Evolutionary conservation across 495 filamentous ascomycete genomes (phyloP).

Genomic region (Neurospora tetrasperma): DNA sequence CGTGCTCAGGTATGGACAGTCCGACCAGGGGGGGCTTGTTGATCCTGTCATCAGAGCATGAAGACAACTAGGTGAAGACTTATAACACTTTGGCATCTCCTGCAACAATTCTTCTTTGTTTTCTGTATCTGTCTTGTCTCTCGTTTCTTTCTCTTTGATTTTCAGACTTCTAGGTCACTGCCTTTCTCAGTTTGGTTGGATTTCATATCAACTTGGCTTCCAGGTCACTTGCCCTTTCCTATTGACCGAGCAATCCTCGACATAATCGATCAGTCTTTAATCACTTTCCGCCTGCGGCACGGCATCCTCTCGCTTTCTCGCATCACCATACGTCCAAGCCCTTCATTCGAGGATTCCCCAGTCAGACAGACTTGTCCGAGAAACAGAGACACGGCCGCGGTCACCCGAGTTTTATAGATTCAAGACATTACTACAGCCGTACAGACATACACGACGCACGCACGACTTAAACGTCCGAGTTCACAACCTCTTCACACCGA

Average conservation of each 20-base stretch:
- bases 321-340: background rate
- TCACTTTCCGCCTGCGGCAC: background rate
- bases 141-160: background rate
- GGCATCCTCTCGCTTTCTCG: background rate
- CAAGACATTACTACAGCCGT: background rate
- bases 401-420: constrained; percentile 1
- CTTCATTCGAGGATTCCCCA: background rate
- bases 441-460: background rate
- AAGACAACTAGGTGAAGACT: background rate
- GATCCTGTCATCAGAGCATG: background rate
- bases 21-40: background rate
- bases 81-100: constrained; percentile 8
- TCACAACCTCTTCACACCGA: background rate
- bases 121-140: constrained; percentile 1
- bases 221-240: background rate
- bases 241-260: background rate
- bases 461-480: background rate
- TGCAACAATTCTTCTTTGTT: background rate
- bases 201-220: background rate
- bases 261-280: background rate
- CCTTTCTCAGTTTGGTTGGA: background rate
- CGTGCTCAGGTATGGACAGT: background rate
- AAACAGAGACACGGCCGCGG: background rate
- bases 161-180: background rate
- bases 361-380: constrained; percentile 1